These are phyloP conservation scores for Diplodia mutila DNA, from an alignment of 2,329 filamentous ascomycete species.

Conservation along the genomic window DNA sequence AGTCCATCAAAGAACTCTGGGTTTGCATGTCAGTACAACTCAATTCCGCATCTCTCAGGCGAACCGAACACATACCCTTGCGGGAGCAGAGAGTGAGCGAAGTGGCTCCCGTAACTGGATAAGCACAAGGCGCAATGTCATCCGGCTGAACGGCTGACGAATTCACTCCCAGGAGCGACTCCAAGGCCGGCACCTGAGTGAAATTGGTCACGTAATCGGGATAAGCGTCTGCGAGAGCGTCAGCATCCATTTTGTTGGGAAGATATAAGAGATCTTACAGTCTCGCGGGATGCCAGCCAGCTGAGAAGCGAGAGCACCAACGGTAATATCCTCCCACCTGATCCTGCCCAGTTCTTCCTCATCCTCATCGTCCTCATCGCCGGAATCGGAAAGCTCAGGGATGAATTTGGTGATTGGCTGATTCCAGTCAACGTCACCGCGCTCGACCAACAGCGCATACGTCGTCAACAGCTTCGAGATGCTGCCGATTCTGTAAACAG, in stretches of 20 bases:
- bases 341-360: background rate
- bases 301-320: conserved; percentile 26
- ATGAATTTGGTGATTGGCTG: conserved; percentile 48
- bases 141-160: background rate
- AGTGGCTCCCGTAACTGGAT: background rate
- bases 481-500: conserved; percentile 49
- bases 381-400: conserved; percentile 37
- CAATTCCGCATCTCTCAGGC: background rate
- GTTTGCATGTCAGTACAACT: background rate
- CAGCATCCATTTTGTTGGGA: background rate
- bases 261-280: background rate
- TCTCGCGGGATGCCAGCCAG: conserved; percentile 12
- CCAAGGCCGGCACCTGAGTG: background rate
- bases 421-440: conserved; percentile 46
- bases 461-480: conserved; percentile 53
- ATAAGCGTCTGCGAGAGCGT: background rate
- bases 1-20: conserved; percentile 44
- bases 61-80: background rate
- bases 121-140: background rate
- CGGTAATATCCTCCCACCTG: conserved; percentile 27
- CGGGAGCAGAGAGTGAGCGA: background rate
- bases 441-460: conserved; percentile 48
- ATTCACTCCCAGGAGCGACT: background rate
- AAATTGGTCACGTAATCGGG: background rate
- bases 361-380: background rate